Percentiles rank a stretch among this genome's conserved stretches.
Conservation (phyloP, 2,329 filamentous ascomycete genomes). For the Claviceps pazoutovae region DNA sequence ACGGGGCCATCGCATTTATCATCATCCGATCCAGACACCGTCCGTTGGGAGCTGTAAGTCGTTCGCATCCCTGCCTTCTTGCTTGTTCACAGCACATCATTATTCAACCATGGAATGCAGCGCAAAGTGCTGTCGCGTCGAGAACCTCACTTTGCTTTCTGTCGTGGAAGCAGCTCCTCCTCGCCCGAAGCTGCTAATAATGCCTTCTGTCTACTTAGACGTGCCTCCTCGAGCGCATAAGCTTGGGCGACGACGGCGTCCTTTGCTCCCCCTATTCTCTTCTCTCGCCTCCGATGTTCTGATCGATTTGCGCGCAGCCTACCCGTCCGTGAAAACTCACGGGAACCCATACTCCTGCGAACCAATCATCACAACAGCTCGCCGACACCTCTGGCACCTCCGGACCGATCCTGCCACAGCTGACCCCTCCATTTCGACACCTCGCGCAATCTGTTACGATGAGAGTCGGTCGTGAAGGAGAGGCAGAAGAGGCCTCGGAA, state of each 20-base stretch:
- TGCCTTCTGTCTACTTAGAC: constrained; percentile 8
- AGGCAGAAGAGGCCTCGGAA: constrained; percentile 21
- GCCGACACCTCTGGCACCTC: not conserved
- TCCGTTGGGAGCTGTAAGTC: constrained; percentile 21
- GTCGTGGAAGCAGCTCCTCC: constrained; percentile 1
- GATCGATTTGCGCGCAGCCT: not conserved
- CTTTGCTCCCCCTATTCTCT: not conserved
- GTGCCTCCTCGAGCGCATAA: constrained; percentile 3
- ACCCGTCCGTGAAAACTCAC: too few relatives aligned
- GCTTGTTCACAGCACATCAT: constrained; percentile 2
- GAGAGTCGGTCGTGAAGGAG: constrained; percentile 21
- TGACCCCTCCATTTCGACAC: too few relatives aligned
- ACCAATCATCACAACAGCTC: not conserved
- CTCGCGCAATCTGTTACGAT: constrained; percentile 10
- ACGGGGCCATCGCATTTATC: constrained; percentile 29
- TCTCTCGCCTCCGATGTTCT: not conserved
- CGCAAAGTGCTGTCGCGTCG: constrained; percentile 4
- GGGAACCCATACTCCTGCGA: not conserved
- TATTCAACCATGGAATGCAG: constrained; percentile 4
- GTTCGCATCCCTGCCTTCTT: constrained; percentile 5
- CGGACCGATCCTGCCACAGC: not conserved
- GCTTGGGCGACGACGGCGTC: not conserved
- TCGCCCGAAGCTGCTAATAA: constrained; percentile 9
- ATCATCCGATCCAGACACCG: constrained; percentile 22
- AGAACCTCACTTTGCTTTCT: constrained; percentile 1